These are phyloP conservation scores for Ceratobasidium sp. DNA, from an alignment of 1,284 basidiomycete genomes.

Conservation along the genomic window DNA sequence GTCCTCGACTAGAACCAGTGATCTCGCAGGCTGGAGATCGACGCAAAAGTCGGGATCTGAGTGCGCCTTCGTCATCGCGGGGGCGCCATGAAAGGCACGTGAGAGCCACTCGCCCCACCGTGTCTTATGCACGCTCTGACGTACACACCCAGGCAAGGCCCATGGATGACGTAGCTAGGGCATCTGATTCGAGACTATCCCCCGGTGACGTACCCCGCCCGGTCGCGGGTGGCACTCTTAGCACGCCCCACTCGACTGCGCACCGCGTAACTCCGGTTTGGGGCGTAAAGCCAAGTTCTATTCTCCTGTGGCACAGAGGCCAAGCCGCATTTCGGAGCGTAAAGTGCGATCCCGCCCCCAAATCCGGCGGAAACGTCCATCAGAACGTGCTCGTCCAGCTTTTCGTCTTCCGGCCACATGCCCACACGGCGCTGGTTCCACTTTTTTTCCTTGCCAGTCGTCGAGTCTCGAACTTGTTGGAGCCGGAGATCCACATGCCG, in stretches of 20 bases:
- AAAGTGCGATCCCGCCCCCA: not conserved
- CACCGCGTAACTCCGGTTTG: too few species aligned
- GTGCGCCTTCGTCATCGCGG: not conserved
- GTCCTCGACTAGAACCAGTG: not conserved
- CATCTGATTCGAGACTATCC: slow-evolving; percentile 1
- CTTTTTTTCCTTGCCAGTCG: not conserved
- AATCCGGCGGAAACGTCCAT: too few species aligned
- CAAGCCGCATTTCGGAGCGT: not conserved
- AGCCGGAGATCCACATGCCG: not conserved
- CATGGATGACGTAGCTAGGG: too few species aligned
- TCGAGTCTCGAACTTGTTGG: not conserved
- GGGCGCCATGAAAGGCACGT: not conserved
- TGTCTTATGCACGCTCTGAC: slow-evolving; percentile 8
- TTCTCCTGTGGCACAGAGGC: not conserved
- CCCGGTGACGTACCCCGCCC: not conserved
- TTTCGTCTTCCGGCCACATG: too few species aligned
- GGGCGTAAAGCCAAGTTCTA: too few species aligned
- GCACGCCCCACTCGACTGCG: slow-evolving; percentile 2
- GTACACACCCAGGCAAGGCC: too few species aligned
- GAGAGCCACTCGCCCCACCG: not conserved
- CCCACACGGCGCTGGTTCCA: not conserved
- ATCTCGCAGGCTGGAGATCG: slow-evolving; percentile 2
- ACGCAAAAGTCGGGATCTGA: not conserved
- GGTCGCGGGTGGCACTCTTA: not conserved
- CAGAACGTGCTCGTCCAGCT: too few species aligned